A percentile compares a stretch with the other conserved stretches of the same genome.
These are phyloP conservation scores for Vigna hirtella DNA, from an alignment of 306 rosid genomes.

Conservation along the genomic window DNA sequence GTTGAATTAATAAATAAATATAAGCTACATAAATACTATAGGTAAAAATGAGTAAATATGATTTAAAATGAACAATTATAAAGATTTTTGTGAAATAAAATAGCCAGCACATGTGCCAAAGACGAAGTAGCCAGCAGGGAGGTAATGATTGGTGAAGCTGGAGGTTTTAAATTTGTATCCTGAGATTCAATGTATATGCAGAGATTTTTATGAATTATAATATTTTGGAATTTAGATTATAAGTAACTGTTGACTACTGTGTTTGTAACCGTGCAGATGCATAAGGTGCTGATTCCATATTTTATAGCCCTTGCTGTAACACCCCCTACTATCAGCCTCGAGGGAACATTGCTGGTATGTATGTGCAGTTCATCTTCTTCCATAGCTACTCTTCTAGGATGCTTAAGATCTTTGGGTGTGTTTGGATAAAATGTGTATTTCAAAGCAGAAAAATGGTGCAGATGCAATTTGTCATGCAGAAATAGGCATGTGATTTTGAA, in stretches of 20 bases:
- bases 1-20: neutral
- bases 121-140: neutral
- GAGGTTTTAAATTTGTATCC: neutral
- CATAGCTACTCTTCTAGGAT: conserved; percentile 2
- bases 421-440: neutral
- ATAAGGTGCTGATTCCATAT: conserved; percentile 81
- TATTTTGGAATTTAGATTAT: conserved; percentile 9
- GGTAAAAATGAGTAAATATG: neutral
- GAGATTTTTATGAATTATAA: neutral
- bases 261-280: conserved; percentile 69
- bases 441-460: neutral
- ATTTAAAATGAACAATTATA: neutral
- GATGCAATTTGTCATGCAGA: too few relatives aligned
- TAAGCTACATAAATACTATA: neutral
- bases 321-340: conserved; percentile 84
- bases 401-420: conserved; percentile 5
- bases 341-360: conserved; percentile 93
- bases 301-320: conserved; percentile 75
- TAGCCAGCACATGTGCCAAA: neutral
- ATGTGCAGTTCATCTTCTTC: conserved; percentile 43
- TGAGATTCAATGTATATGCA: neutral
- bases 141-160: neutral
- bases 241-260: conserved; percentile 22
- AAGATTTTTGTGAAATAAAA: neutral
- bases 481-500: too few relatives aligned